Base-by-base conservation (phyloP, 345 rosid genomes). In the Erodium maritimum region DNA sequence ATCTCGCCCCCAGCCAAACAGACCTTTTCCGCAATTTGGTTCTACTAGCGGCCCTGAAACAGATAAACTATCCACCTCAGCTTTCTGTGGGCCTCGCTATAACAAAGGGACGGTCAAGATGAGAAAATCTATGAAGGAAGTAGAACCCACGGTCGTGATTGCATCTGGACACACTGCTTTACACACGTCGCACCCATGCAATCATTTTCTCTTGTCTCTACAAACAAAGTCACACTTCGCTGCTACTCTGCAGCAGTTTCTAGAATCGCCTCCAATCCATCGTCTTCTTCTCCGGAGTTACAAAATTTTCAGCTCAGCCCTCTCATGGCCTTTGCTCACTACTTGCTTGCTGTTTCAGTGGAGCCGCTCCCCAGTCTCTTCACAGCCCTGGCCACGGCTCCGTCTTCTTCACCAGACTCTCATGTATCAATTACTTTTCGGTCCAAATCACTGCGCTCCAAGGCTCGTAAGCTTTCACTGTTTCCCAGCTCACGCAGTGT, bases 271-370 rank as follows among this genome's bases (percentile, higher is more conserved):
- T 37, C n/a, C 64, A 62, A 37, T 57, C n/a, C 64, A 46, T 46
- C 51, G n/a, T 46, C 0, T 18, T 16, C 56, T 60, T 54, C 12
- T 46, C 17, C 56, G 14, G 17, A n/a, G 18, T 17, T 23, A n/a
- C 17, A 46, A 17, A 29, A 8, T 8, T 29, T 29, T 29, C 34
- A 29, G 34, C 34, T 29, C 34, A 29, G 34, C 34, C 34, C 5
- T 54, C n/a, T 19, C 57, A 84, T 86, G 96, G 91, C 91, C 55
- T 67, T 81, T 62, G 75, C 80, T 61, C 84, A 73, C 52, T 82
- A 61, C 76, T 65, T 78, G 61, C 69, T 75, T 19, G 69, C 81
- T 37, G 83, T 81, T 34, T 87, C 84, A 3, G 55, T 59, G 20
- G 72, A 77, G 10, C 55, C 78, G 34, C 34, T 3, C 51, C 58